Base-by-base conservation (phyloP, 192 early-diverging fungal species). In the Spinellus fusiger region DNA sequence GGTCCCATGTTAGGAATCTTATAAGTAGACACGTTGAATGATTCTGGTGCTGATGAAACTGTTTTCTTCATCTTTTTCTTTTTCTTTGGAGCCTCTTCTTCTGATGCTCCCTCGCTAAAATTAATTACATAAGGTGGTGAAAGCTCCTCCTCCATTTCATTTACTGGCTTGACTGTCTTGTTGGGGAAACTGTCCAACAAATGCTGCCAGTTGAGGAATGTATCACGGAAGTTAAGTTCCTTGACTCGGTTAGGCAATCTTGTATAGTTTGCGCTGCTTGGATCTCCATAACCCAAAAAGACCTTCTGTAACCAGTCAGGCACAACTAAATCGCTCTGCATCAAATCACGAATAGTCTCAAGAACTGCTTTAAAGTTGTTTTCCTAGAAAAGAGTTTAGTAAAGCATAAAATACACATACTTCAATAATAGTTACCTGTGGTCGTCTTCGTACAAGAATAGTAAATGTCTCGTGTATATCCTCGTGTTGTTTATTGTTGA, bases 231-330 rank as follows among this genome's bases (percentile, higher is more conserved):
- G 56, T 92, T 80, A 35, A 98, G 79, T n/a, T 74, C 74, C 13
- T 67, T 67, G 0, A 84, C 61, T 5, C 68, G 74, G 13, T 79
- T 73, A 35, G 75, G 60, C 54, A 91, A 71, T n/a, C 80, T 72
- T 15, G 78, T 77, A 64, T 87, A 94, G 52, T 84, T 76, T 2
- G 91, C 89, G 55, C 82, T 84, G 22, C 73, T 75, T 1, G 93
- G 92, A 60, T 98, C 91, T 55, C 96, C 97, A 66, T 99, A 99
- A 40, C 98, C 98, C 23, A 99, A 76, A 37, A 98, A 90, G 2
- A 93, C 85, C 37, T 94, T 80, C 16, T 88, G 80, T 18, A 99
- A 73, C 98, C 98, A 99, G 9, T 84, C 82, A 8, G 98, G 98
- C 1, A 98, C 82, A 49, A 89, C 85, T 7, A 86, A 49, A 25